These are phyloP conservation scores for Suillus ampliporus DNA, from an alignment of 768 basidiomycete genomes.

Conservation along the genomic window DNA sequence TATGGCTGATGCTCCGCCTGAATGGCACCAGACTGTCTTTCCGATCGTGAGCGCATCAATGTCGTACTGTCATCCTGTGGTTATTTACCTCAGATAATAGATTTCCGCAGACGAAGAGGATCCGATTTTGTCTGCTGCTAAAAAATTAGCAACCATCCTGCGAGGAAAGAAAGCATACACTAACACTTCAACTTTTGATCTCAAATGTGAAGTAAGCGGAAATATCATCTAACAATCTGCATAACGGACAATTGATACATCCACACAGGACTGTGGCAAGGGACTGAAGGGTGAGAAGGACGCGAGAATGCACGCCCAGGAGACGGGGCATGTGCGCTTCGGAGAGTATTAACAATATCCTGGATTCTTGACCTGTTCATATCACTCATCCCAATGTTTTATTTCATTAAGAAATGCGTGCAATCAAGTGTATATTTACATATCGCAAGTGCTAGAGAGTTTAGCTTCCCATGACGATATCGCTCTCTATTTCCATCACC, in stretches of 20 bases:
- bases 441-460: background rate
- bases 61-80: background rate
- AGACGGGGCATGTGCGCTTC: slow-evolving; percentile 85
- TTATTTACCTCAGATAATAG: slow-evolving; percentile 18
- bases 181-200: slow-evolving; percentile 89
- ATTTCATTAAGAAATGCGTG: background rate
- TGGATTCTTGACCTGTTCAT: background rate
- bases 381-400: background rate
- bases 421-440: background rate
- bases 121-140: slow-evolving; percentile 64
- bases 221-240: slow-evolving; percentile 9
- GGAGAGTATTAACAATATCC: slow-evolving; percentile 71
- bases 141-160: slow-evolving; percentile 73
- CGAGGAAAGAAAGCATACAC: slow-evolving; percentile 84
- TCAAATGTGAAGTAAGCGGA: slow-evolving; percentile 79
- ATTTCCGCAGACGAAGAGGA: slow-evolving; percentile 49
- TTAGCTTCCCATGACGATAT: slow-evolving; percentile 32
- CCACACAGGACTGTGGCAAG: slow-evolving; percentile 70
- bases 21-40: slow-evolving; percentile 91
- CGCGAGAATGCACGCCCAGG: slow-evolving; percentile 84
- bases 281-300: slow-evolving; percentile 95
- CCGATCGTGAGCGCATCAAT: slow-evolving; percentile 52
- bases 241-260: slow-evolving; percentile 11
- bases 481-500: slow-evolving; percentile 71
- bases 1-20: slow-evolving; percentile 70